Evolutionary conservation across 768 basidiomycete genomes (phyloP).

Genomic region (Baorangia bicolor): DNA sequence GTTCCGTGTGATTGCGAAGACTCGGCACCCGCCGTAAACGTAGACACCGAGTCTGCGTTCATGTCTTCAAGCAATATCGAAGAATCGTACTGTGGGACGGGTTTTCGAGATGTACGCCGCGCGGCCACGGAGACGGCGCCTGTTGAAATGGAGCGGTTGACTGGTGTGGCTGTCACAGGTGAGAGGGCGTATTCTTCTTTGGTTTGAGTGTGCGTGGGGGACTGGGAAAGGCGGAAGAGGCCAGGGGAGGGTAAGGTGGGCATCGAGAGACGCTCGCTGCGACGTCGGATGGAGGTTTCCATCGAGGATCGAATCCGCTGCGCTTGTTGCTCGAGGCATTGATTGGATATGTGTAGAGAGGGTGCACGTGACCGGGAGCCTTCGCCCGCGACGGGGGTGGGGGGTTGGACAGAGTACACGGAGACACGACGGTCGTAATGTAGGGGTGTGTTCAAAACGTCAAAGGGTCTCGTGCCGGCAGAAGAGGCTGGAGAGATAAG

Average conservation of each 20-base stretch:
- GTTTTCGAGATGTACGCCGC: constrained; percentile 47
- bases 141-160: constrained; percentile 30
- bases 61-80: constrained; percentile 25
- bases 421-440: constrained; percentile 21
- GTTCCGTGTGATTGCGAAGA: constrained; percentile 31
- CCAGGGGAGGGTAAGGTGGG: constrained; percentile 21
- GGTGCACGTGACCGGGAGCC: constrained; percentile 7
- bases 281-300: constrained; percentile 25
- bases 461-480: constrained; percentile 17
- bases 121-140: constrained; percentile 19
- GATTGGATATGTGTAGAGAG: constrained; percentile 14
- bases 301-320: constrained; percentile 34
- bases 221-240: constrained; percentile 16
- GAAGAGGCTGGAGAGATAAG: constrained; percentile 15
- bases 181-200: constrained; percentile 34
- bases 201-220: constrained; percentile 14
- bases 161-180: constrained; percentile 18
- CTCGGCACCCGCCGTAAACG: constrained; percentile 19
- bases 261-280: constrained; percentile 32
- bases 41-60: constrained; percentile 23
- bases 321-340: constrained; percentile 29
- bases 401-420: constrained; percentile 14
- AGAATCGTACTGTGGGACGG: constrained; percentile 53
- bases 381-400: not conserved
- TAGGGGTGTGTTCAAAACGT: constrained; percentile 18